Base-by-base conservation (phyloP, 352 stramenopile genomes). In the Ochromonadaceae sp. region DNA sequence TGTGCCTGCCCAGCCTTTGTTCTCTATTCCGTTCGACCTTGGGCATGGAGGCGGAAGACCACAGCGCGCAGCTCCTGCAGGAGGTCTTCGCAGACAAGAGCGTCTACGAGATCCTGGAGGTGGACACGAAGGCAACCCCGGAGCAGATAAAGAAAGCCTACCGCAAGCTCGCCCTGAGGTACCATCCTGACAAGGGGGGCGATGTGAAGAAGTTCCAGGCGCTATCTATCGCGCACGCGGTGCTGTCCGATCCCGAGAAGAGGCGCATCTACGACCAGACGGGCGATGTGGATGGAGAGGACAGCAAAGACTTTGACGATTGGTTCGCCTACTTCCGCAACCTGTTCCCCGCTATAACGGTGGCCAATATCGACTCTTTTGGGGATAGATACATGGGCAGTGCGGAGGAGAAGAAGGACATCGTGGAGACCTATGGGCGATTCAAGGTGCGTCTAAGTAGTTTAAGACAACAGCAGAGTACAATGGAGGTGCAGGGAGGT, bases 111-210 rank as follows among this genome's bases (percentile, higher is more conserved):
- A 78, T 89, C 40, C 60, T 92, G 31, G 74, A 72, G 35, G 73
- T 92, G 14, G 74, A 68, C 2, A 76, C n/a, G n/a, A n/a, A n/a
- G n/a, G n/a, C n/a, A n/a, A n/a, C n/a, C n/a, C 75, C 32, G 79
- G 67, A 2, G 72, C 80, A 55, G 86, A 85, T 71, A 34, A n/a
- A 66, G 4, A 25, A 36, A 15, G 9, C 28, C 52, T 55, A 61
- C 49, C 35, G 28, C 15, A 17, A 57, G 42, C 5, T 59, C 66
- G 59, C 67, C 49, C 35, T 50, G 30, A 56, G 46, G 25, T 67
- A 93, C 81, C 85, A 93, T 58, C 85, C 85, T 17, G 84, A 93
- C 67, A 93, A 92, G 66, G 84, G 89, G 38, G 82, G 82, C 10
- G 79, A 90, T 75, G 87, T 78, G 0, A 69, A 72, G 35, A 91